Evolutionary conservation across 1,284 basidiomycete genomes (phyloP).

Genomic region (Rhodotorula glutinis): DNA sequence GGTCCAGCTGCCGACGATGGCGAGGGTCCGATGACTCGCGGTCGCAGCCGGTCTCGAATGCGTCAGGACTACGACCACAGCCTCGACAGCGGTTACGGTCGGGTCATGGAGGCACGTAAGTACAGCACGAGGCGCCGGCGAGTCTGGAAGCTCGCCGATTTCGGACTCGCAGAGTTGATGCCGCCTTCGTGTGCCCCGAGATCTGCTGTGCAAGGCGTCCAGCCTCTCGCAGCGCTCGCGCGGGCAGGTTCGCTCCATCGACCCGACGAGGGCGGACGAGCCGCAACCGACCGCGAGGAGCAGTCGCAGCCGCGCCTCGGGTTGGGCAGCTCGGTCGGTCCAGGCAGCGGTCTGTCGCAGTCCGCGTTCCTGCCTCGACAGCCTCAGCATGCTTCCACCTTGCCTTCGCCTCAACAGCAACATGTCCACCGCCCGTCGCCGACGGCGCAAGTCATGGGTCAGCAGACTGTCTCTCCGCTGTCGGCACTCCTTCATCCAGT

Average conservation of each 20-base stretch:
- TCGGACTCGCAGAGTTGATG: slow-evolving; percentile 64
- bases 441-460: neutral
- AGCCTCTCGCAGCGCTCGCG: slow-evolving; percentile 36
- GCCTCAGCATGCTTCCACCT: slow-evolving; percentile 39
- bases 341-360: neutral
- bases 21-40: neutral
- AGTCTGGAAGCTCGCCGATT: slow-evolving; percentile 61
- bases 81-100: neutral
- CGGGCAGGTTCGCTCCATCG: slow-evolving; percentile 42
- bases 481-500: slow-evolving; percentile 59
- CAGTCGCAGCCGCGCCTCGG: neutral
- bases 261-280: slow-evolving; percentile 16
- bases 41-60: neutral
- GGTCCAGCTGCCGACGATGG: neutral
- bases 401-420: slow-evolving; percentile 35
- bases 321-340: slow-evolving; percentile 7
- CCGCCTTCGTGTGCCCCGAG: neutral
- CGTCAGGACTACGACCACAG: neutral
- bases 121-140: neutral
- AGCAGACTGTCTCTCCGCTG: slow-evolving; percentile 6
- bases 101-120: neutral
- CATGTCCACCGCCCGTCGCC: slow-evolving; percentile 18
- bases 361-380: slow-evolving; percentile 56
- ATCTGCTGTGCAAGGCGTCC: neutral
- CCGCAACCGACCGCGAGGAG: no score